Conservation (phyloP, 441 rosid species). For the Gossypium davidsonii region DNA sequence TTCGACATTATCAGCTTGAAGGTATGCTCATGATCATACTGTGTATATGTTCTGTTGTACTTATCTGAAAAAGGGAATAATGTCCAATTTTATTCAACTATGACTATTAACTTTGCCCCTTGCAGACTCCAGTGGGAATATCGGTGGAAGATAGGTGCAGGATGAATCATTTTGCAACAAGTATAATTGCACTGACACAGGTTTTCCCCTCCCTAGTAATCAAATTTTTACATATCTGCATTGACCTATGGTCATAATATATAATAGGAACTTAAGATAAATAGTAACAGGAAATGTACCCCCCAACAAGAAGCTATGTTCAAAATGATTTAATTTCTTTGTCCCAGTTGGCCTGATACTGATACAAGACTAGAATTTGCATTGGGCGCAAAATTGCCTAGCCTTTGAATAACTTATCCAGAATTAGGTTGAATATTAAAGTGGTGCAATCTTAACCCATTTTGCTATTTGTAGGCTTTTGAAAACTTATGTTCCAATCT, state of each 20-base stretch:
- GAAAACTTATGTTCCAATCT: no score
- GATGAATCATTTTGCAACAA: constrained; percentile 78
- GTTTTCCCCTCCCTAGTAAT: constrained; percentile 25
- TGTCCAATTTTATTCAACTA: constrained; percentile 1
- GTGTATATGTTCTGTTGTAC: not conserved
- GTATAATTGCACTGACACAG: constrained; percentile 79
- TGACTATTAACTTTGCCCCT: constrained; percentile 19
- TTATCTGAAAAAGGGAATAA: not conserved
- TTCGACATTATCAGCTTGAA: constrained; percentile 83
- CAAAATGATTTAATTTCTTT: not conserved
- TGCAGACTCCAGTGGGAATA: constrained; percentile 65
- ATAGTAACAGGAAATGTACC: not conserved
- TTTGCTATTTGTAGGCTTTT: no score
- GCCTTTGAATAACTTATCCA: not conserved
- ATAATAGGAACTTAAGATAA: not conserved
- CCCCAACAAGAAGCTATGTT: not conserved
- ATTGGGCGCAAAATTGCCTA: not conserved
- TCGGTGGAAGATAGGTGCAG: constrained; percentile 84
- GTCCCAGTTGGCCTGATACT: not conserved
- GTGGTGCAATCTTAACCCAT: not conserved
- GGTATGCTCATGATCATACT: constrained; percentile 35
- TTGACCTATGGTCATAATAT: not conserved
- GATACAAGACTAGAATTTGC: not conserved
- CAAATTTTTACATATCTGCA: not conserved
- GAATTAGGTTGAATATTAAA: not conserved